Base-by-base conservation (phyloP, 2,329 filamentous ascomycete species). In the Colletotrichum magnum region DNA sequence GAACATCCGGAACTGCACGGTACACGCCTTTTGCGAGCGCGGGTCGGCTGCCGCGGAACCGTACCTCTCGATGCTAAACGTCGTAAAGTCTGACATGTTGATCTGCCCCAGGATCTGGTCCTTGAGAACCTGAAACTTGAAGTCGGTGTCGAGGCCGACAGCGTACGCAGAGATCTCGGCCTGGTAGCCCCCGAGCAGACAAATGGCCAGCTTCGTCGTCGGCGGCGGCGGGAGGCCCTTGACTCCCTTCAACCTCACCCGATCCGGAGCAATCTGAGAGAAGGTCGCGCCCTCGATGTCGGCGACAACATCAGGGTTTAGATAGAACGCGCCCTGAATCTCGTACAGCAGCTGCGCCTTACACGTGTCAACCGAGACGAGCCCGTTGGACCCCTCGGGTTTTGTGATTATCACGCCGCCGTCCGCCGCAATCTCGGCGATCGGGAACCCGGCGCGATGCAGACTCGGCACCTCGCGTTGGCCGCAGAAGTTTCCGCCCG, bases 401-500 rank as follows among this genome's bases (percentile, higher is more conserved):
- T 79, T 79, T 1, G 78, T 79, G 60, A 84, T 79, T 3, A 79
- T 71, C n/a, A 75, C 75, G 0, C 68, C 72, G 16, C 82, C 82
- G 32, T 74, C 73, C 2, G 59, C 59, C 5, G 75, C 76, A 3
- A 83, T 76, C 72, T 82, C 80, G 5, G 79, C 79, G n/a, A 83
- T 79, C 0, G 80, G 80, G 39, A 78, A 81, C 0, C 76, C 79
- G 10, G 79, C 71, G n/a, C 79, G 74, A 10, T 79, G 74, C 1
- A 79, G 74, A 13, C 75, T 75, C 63, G 66, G 72, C 57, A 74
- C 69, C 24, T 84, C 80, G 1, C 84, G 65, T 68, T 85, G 87
- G 0, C 86, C 87, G 0, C 86, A 80, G 68, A 88, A 89, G 70
- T 89, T 89, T 0, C 79, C 84, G 0, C 87, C 87, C 0, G 85